These are phyloP conservation scores for Umbelopsis sp. DNA, from an alignment of 192 early-diverging fungal species.

Conservation along the genomic window DNA sequence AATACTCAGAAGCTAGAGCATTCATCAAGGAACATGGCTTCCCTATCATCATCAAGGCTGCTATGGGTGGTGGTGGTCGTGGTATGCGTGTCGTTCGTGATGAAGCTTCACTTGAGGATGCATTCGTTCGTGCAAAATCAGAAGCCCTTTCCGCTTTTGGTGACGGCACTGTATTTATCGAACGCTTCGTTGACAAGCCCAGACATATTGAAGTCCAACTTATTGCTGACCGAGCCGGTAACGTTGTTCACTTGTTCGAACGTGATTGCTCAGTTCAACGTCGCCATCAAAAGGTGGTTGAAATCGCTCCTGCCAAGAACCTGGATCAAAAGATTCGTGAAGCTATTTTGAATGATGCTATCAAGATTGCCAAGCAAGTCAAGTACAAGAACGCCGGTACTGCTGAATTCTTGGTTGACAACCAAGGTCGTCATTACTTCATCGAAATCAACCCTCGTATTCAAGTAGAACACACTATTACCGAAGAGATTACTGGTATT, in stretches of 20 bases:
- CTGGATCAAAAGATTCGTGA: constrained; percentile 67
- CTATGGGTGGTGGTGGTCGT: constrained; percentile 95
- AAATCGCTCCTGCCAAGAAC: constrained; percentile 86
- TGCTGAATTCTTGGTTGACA: constrained; percentile 94
- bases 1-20: constrained; percentile 58
- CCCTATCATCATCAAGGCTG: constrained; percentile 97
- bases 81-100: constrained; percentile 95
- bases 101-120: constrained; percentile 64
- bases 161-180: constrained; percentile 94
- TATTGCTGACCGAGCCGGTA: constrained; percentile 82
- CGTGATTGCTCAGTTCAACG: constrained; percentile 98
- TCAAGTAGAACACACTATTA: constrained; percentile 98
- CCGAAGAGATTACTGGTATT: constrained; percentile 95
- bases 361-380: constrained; percentile 86
- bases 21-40: constrained; percentile 86
- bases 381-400: constrained; percentile 97
- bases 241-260: constrained; percentile 90
- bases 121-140: constrained; percentile 83
- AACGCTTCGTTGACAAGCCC: constrained; percentile 89
- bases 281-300: constrained; percentile 96
- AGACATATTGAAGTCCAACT: constrained; percentile 98
- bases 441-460: constrained; percentile 98
- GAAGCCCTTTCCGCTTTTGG: constrained; percentile 95
- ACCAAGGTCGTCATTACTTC: constrained; percentile 89
- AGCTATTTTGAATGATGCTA: constrained; percentile 84